Evolutionary conservation across 2,329 filamentous ascomycete species (phyloP).

Genomic region (Penicillium thymicola): DNA sequence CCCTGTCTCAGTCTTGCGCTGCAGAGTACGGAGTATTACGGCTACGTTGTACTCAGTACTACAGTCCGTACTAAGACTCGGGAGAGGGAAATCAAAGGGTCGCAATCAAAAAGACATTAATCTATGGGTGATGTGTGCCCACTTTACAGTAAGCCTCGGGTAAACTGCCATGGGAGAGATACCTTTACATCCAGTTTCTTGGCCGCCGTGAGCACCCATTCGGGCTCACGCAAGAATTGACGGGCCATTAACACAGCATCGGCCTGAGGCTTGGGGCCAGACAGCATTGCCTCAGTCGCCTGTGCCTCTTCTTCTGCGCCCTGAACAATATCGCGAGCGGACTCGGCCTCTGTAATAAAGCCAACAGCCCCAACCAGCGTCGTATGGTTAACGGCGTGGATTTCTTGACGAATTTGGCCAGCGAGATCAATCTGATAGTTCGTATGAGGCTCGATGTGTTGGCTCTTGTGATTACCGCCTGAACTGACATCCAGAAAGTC

Average conservation of each 20-base stretch:
- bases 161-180: conserved; percentile 49
- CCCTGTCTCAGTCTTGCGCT: background rate
- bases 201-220: conserved; percentile 54
- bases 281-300: conserved; percentile 26
- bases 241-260: conserved; percentile 53
- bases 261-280: conserved; percentile 32
- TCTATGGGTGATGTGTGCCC: background rate
- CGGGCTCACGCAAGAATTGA: conserved; percentile 55
- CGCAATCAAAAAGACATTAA: background rate
- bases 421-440: conserved; percentile 53
- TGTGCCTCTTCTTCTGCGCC: conserved; percentile 31
- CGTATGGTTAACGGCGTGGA: conserved; percentile 36
- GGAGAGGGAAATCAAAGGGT: background rate
- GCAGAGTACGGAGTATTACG: background rate
- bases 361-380: conserved; percentile 54
- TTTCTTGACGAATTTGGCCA: conserved; percentile 41
- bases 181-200: conserved; percentile 49
- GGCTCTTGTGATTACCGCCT: conserved; percentile 45
- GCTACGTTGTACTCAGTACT: no score
- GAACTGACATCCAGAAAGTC: conserved; percentile 48
- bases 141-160: conserved; percentile 19
- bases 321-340: conserved; percentile 48
- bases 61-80: background rate
- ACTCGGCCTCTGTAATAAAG: conserved; percentile 52
- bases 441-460: conserved; percentile 45